These are phyloP conservation scores for Penicillium coprophilum DNA, from an alignment of 495 filamentous ascomycete genomes.

Conservation along the genomic window DNA sequence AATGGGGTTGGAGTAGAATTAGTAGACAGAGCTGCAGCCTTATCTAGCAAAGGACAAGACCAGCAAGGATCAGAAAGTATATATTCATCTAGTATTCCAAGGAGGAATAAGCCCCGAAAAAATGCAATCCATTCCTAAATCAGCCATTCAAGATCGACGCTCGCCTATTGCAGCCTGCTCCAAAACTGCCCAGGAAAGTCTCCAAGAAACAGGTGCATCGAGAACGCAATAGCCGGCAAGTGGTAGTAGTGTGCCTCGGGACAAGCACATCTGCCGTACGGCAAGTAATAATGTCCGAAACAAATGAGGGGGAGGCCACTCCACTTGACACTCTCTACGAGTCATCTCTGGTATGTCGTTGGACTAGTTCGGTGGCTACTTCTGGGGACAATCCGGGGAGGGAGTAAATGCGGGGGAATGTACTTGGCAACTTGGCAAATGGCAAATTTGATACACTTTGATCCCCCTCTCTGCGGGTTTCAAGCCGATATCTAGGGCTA, in stretches of 20 bases:
- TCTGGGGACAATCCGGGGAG: slow-evolving; percentile 11
- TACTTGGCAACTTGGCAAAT: slow-evolving; percentile 11
- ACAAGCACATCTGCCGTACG: not conserved
- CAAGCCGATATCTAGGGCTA: too few relatives aligned
- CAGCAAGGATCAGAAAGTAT: slow-evolving; percentile 1
- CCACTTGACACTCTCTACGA: slow-evolving; percentile 5
- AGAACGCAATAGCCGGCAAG: slow-evolving; percentile 20
- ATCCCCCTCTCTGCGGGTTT: not conserved
- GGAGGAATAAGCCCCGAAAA: not conserved
- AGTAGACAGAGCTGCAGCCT: not conserved
- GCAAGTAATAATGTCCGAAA: slow-evolving; percentile 3
- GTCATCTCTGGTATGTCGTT: not conserved
- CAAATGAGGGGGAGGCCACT: slow-evolving; percentile 3
- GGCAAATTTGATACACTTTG: not conserved
- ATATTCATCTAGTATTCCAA: not conserved
- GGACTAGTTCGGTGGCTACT: not conserved
- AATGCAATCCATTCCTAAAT: not conserved
- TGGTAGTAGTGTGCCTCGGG: slow-evolving; percentile 20
- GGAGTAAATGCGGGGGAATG: slow-evolving; percentile 16
- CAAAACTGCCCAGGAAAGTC: not conserved
- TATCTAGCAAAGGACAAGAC: not conserved
- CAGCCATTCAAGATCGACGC: not conserved
- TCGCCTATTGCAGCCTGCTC: slow-evolving; percentile 2
- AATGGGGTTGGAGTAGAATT: not conserved
- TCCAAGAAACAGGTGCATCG: not conserved